Evolutionary conservation across 305 asterid genomes (phyloP).

Genomic region (Petunia hybrid): DNA sequence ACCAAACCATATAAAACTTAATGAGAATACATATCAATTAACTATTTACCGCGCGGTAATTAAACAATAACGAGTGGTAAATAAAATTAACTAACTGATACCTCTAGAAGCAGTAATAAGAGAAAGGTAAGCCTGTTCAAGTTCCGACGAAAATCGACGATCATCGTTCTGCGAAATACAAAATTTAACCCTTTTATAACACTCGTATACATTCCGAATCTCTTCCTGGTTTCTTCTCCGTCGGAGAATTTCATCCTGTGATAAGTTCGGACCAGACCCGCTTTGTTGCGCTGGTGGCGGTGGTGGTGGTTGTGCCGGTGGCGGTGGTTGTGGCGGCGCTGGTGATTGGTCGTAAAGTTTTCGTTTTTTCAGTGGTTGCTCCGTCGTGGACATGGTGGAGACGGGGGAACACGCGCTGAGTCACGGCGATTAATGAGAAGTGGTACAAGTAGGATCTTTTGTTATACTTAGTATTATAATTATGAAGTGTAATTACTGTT

Average conservation of each 20-base stretch:
- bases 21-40: too few species aligned
- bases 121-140: conserved; percentile 77
- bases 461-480: background rate
- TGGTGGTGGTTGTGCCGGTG: conserved; percentile 61
- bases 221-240: conserved; percentile 82
- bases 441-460: background rate
- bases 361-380: conserved; percentile 93
- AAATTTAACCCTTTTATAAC: conserved; percentile 67
- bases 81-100: conserved; percentile 20
- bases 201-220: conserved; percentile 72
- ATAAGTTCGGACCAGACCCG: conserved; percentile 52
- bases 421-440: background rate
- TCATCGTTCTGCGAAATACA: conserved; percentile 58
- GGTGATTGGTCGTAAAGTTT: conserved; percentile 68
- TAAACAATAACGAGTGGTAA: too few species aligned
- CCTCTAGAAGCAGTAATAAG: conserved; percentile 85
- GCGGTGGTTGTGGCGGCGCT: conserved; percentile 48
- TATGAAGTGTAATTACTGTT: background rate
- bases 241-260: conserved; percentile 70
- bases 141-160: conserved; percentile 47
- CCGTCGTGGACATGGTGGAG: conserved; percentile 72
- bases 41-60: too few species aligned
- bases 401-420: conserved; percentile 20
- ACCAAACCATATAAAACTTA: too few species aligned
- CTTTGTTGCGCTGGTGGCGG: conserved; percentile 36